phyloP scores from a whole-genome alignment of 768 basidiomycete genomes.

The Grammothele lineata region DNA sequence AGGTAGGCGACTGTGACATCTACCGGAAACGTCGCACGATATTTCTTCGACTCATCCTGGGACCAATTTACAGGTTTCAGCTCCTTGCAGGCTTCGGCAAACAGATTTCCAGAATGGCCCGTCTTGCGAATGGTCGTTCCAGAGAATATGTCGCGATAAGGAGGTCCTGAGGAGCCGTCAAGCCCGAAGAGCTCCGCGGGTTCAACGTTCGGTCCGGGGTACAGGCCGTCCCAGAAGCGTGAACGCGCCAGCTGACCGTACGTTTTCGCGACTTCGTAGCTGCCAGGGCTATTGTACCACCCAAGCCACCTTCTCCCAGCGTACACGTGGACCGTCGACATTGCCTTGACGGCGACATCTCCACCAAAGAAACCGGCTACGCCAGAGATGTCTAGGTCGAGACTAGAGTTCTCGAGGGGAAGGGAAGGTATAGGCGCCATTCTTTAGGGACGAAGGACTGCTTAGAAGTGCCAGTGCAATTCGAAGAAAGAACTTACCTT shows the following conservation, averaged over 20 bases:
- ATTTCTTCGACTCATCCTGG: neutral
- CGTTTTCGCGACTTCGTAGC: constrained; percentile 15
- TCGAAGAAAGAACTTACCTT: no score
- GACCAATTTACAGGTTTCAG: neutral
- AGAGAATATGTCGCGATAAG: constrained; percentile 10
- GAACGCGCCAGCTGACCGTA: constrained; percentile 12
- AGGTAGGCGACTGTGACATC: constrained; percentile 5
- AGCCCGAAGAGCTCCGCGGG: constrained; percentile 13
- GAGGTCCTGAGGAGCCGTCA: constrained; percentile 6
- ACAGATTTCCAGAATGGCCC: constrained; percentile 8
- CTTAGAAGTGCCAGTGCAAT: no score
- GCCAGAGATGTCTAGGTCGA: constrained; percentile 14
- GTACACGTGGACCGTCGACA: constrained; percentile 13
- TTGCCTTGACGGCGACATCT: constrained; percentile 12
- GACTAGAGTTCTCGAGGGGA: constrained; percentile 4
- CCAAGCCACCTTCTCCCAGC: constrained; percentile 12
- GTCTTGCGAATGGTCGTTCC: constrained; percentile 11
- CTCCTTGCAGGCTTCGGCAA: constrained; percentile 9
- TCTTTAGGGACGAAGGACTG: no score
- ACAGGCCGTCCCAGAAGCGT: constrained; percentile 16
- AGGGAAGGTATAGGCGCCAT: neutral
- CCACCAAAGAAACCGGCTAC: constrained; percentile 14
- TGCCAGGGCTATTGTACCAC: constrained; percentile 14
- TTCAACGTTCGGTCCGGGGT: constrained; percentile 12
- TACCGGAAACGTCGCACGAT: constrained; percentile 1